Base-by-base conservation (phyloP, 75 land plant genomes). In the Sequoiadendron giganteum region DNA sequence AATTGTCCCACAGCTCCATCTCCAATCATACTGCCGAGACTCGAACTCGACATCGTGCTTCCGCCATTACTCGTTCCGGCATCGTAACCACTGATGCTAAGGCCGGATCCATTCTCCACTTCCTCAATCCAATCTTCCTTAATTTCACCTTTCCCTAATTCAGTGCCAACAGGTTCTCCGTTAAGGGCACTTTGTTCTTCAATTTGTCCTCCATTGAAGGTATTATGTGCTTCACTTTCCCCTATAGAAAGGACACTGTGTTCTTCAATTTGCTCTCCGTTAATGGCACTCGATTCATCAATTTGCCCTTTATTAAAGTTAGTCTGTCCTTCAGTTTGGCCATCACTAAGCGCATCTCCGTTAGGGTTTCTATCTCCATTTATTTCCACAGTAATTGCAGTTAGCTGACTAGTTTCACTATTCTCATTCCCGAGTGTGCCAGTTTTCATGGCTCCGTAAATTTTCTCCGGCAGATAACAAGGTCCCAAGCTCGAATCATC, bases 1-100 rank as follows among this genome's bases (percentile, higher is more conserved):
- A 45, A 82, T 32, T 18, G 18, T 56, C 86, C 83, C 19, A 49
- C 8, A 86, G 21, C 55, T 48, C 84, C 88, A 45, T 82, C 84
- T 47, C 16, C 84, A 47, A 45, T 10, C 8, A n/a, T 16, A 47
- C 84, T 43, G 84, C 84, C 84, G 15, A 54, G 86, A 21, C 86
- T 90, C 28, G 92, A 86, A 21, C 45, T 68, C n/a, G 70, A 39
- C 18, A 81, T 68, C 5, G 61, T 92, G 45, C 90, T 90, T 65
- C 25, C 28, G 8, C 70, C 70, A 48, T 91, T 93, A 68, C 95
- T 94, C 39, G 91, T 86, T 86, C 92, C 96, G 0, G 93, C 96
- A 0, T 93, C 95, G 70, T 94, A 92, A 6, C 95, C 96, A 40
- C 96, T 94, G 55, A 94, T 93, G 87, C 96, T 94, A 28, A 95